A percentile compares a stretch with the other conserved stretches of the same genome.
Evolutionary conservation across 441 rosid genomes (phyloP).

Genomic region (Omphalea diandra): DNA sequence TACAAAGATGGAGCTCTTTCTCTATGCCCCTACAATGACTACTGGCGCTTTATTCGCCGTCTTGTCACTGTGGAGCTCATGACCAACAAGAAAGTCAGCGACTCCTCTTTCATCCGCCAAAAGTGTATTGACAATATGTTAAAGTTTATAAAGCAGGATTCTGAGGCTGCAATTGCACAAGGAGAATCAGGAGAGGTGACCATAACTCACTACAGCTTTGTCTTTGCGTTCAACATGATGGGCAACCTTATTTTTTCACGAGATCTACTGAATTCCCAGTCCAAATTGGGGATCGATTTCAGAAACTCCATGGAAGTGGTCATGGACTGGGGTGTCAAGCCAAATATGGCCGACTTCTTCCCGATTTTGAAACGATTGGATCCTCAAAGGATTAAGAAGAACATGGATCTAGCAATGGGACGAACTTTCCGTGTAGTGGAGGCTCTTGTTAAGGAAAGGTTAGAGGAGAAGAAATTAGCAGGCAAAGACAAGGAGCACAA

Average conservation of each 20-base stretch:
- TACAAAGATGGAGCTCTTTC: constrained; percentile 16
- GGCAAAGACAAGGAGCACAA: constrained; percentile 5
- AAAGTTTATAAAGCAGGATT: constrained; percentile 13
- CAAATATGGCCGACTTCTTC: constrained; percentile 22
- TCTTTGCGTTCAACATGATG: constrained; percentile 22
- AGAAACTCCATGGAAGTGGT: constrained; percentile 19
- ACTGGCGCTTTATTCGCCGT: constrained; percentile 20
- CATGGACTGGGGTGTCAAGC: constrained; percentile 17
- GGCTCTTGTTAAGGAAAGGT: constrained; percentile 30
- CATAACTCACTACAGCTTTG: constrained; percentile 6
- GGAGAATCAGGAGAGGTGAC: constrained; percentile 21
- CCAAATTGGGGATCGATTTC: constrained; percentile 21
- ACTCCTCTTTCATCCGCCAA: constrained; percentile 3
- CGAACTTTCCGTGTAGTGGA: background rate
- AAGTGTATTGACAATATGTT: constrained; percentile 18
- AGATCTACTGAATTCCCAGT: constrained; percentile 17
- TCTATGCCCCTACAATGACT: constrained; percentile 2
- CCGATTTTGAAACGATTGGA: constrained; percentile 21
- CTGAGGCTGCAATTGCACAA: background rate
- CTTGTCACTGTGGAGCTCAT: constrained; percentile 15
- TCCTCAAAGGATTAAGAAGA: constrained; percentile 2
- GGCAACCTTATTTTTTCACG: constrained; percentile 23
- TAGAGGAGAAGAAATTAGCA: constrained; percentile 21
- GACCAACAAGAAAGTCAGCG: constrained; percentile 6
- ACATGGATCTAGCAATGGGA: background rate